Evolutionary conservation across 148 eudicot genomes (phyloP).

Genomic region (Dysphania ambrosioides): DNA sequence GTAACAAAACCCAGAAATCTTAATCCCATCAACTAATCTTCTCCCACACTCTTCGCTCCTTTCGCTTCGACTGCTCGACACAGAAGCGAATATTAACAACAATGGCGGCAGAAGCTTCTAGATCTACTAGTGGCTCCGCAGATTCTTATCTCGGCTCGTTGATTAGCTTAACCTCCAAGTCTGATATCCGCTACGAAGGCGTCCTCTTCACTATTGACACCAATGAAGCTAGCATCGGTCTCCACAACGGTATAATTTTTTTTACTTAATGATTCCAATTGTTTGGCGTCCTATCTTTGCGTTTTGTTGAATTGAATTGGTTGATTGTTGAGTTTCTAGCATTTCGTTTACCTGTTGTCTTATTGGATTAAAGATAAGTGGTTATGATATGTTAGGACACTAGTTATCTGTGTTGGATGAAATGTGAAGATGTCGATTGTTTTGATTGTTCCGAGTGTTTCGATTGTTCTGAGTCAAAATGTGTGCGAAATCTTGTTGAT

Average conservation of each 20-base stretch:
- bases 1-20: not conserved
- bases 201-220: constrained; percentile 45
- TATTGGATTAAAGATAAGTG: too few relatives aligned
- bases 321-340: too few relatives aligned
- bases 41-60: constrained; percentile 15
- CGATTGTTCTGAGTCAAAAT: too few relatives aligned
- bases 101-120: constrained; percentile 39
- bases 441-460: too few relatives aligned
- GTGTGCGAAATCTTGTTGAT: too few relatives aligned
- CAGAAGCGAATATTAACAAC: not conserved
- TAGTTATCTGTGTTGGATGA: too few relatives aligned
- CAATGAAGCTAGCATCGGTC: constrained; percentile 52
- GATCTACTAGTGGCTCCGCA: constrained; percentile 25
- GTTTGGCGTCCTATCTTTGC: not conserved
- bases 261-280: not conserved
- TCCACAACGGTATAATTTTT: constrained; percentile 43
- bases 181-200: constrained; percentile 66
- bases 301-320: not conserved
- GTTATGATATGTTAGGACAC: too few relatives aligned
- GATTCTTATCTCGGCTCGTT: constrained; percentile 52
- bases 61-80: constrained; percentile 6
- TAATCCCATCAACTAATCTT: constrained; percentile 7
- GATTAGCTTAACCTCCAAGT: constrained; percentile 53
- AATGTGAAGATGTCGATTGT: too few relatives aligned
- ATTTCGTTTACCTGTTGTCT: too few relatives aligned